Percentiles rank a stretch among this genome's conserved stretches.
Conservation (phyloP, 2,329 filamentous ascomycete genomes). For the Sporothrix protearum region DNA sequence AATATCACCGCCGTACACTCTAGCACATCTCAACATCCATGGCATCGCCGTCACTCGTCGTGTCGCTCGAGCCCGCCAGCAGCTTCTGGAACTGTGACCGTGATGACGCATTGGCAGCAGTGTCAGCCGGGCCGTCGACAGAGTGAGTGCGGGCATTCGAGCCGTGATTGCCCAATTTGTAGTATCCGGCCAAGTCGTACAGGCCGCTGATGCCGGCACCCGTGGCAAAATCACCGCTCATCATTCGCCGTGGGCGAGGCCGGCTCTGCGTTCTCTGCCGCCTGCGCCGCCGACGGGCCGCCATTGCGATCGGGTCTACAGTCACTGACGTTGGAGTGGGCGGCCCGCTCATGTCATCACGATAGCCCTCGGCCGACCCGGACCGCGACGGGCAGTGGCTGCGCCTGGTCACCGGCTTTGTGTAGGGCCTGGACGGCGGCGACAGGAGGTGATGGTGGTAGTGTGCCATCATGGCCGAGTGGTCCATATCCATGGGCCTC, state of each 20-base stretch:
- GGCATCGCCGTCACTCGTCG: slow-evolving; percentile 16
- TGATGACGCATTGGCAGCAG: not conserved
- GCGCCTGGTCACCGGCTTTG: not conserved
- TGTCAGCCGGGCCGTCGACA: not conserved
- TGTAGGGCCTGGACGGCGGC: not conserved
- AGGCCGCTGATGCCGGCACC: not conserved
- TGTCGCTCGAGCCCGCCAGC: not conserved
- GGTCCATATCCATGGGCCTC: slow-evolving; percentile 8
- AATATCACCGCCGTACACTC: no score
- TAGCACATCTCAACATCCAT: slow-evolving; percentile 15
- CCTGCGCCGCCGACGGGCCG: not conserved
- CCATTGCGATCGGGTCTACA: not conserved
- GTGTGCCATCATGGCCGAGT: not conserved
- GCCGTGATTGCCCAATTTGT: not conserved
- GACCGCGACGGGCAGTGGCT: slow-evolving; percentile 19
- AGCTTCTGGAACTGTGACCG: slow-evolving; percentile 10
- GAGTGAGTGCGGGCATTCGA: not conserved
- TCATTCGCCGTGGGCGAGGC: slow-evolving; percentile 1
- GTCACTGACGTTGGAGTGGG: not conserved
- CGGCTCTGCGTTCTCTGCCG: slow-evolving; percentile 22
- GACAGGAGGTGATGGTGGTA: not conserved
- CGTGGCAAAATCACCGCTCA: not conserved
- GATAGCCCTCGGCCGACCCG: slow-evolving; percentile 7
- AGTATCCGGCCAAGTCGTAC: not conserved
- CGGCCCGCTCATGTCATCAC: not conserved